Conservation (phyloP, 768 basidiomycete species). For the Nidularia sp. region DNA sequence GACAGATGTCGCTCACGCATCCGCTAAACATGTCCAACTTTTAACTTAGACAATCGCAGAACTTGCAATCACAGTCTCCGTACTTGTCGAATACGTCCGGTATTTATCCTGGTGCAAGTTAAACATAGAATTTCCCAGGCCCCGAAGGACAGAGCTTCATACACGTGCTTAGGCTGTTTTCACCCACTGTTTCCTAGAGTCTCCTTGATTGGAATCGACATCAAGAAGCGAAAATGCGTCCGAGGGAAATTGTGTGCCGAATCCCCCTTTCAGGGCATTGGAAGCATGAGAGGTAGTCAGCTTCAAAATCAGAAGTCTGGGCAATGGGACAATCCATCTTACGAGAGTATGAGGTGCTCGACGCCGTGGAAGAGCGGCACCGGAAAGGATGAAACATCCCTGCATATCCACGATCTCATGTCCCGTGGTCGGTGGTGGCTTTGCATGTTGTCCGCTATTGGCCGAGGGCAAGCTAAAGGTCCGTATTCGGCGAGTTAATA, state of each 20-base stretch:
- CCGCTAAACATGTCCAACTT: background rate
- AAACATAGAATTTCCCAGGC: conserved; percentile 2
- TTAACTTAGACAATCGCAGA: background rate
- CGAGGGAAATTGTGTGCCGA: background rate
- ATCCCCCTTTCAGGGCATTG: background rate
- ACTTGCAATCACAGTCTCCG: background rate
- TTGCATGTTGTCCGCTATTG: too few species aligned
- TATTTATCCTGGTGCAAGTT: conserved; percentile 2
- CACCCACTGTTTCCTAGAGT: background rate
- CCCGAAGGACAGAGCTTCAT: background rate
- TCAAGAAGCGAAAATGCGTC: background rate
- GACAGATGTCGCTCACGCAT: background rate
- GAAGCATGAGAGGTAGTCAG: background rate
- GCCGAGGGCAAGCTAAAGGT: too few species aligned
- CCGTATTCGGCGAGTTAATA: too few species aligned
- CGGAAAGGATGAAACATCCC: too few species aligned
- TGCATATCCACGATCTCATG: too few species aligned
- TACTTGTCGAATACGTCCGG: conserved; percentile 2
- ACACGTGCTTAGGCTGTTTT: background rate
- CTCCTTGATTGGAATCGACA: background rate
- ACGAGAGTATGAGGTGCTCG: too few species aligned
- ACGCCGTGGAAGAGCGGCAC: too few species aligned
- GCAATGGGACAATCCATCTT: too few species aligned
- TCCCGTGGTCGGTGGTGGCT: too few species aligned
- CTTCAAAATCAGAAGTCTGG: too few species aligned